phyloP scores from a whole-genome alignment of 2,329 filamentous ascomycete species.

The Trichoderma guizhouense region DNA sequence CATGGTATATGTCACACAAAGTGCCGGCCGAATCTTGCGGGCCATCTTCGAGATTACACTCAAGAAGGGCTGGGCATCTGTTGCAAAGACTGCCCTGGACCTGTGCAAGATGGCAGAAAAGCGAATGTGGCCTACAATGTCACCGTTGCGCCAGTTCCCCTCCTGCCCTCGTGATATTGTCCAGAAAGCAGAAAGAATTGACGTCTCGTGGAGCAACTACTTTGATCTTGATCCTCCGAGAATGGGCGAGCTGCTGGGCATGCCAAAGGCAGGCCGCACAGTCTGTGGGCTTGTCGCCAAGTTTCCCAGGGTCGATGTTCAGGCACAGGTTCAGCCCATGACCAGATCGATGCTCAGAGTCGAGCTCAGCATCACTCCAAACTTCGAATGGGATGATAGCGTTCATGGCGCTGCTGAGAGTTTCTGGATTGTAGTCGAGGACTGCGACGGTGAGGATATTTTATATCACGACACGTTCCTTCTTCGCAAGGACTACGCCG shows the following conservation, averaged over 20 bases:
- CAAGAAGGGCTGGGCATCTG: conserved; percentile 92
- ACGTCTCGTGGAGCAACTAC: conserved; percentile 89
- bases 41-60: conserved; percentile 97
- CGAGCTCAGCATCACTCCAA: conserved; percentile 86
- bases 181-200: conserved; percentile 89
- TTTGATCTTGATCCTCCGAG: conserved; percentile 94
- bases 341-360: conserved; percentile 90
- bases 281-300: conserved; percentile 87
- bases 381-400: conserved; percentile 91
- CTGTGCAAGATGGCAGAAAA: conserved; percentile 99
- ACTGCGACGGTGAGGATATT: conserved; percentile 95
- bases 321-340: conserved; percentile 91
- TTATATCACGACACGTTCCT: conserved; percentile 93
- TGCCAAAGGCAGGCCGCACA: conserved; percentile 81
- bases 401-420: conserved; percentile 85
- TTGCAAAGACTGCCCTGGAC: conserved; percentile 87
- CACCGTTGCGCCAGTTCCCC: conserved; percentile 86
- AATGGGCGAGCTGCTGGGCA: conserved; percentile 89
- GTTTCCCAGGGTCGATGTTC: conserved; percentile 88
- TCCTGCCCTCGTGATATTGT: conserved; percentile 79
- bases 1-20: conserved; percentile 97
- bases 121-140: conserved; percentile 99
- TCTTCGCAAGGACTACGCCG: conserved; percentile 82
- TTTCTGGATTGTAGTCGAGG: conserved; percentile 97
- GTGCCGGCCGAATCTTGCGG: conserved; percentile 89